A percentile compares a stretch with the other conserved stretches of the same genome.
These are phyloP conservation scores for Helminthosporium solani DNA, from an alignment of 2,329 filamentous ascomycete genomes.

Conservation along the genomic window DNA sequence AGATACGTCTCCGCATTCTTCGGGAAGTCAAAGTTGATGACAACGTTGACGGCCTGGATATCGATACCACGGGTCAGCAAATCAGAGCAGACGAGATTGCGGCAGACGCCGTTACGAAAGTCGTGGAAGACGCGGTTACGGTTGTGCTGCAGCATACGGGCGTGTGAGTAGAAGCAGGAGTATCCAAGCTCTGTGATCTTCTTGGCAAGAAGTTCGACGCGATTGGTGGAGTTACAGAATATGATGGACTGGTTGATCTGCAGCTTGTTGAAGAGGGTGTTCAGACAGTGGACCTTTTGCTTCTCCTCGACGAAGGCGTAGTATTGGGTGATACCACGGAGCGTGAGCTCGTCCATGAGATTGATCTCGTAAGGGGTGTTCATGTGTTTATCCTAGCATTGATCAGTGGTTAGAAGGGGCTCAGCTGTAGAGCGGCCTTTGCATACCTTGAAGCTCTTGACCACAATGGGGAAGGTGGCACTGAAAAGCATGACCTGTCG, in stretches of 20 bases:
- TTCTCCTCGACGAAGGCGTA: conserved; percentile 99
- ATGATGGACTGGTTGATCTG: conserved; percentile 99
- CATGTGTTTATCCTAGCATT: conserved; percentile 85
- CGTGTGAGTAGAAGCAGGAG: conserved; percentile 99
- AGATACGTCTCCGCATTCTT: conserved; percentile 99
- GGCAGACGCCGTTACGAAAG: conserved; percentile 96
- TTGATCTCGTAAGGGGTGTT: conserved; percentile 96
- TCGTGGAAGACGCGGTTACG: conserved; percentile 99
- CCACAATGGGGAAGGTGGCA: conserved; percentile 93
- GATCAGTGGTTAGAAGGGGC: conserved; percentile 7
- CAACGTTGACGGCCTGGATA: conserved; percentile 98
- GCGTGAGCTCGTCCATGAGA: conserved; percentile 97
- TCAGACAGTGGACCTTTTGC: conserved; percentile 97
- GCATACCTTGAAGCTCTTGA: conserved; percentile 84
- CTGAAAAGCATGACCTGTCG: conserved; percentile 99
- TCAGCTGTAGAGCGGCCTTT: background rate
- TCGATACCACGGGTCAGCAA: conserved; percentile 97
- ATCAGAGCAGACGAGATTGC: conserved; percentile 97
- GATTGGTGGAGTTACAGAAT: conserved; percentile 99
- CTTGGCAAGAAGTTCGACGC: conserved; percentile 94
- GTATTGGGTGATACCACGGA: conserved; percentile 97
- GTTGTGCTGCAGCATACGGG: conserved; percentile 94
- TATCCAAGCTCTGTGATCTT: conserved; percentile 99
- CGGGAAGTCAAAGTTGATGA: conserved; percentile 99
- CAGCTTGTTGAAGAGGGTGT: conserved; percentile 97